Percentiles rank a stretch among this genome's conserved stretches.
Conservation (phyloP, 164 flowering plant species). For the Cinnamomum micranthum region DNA sequence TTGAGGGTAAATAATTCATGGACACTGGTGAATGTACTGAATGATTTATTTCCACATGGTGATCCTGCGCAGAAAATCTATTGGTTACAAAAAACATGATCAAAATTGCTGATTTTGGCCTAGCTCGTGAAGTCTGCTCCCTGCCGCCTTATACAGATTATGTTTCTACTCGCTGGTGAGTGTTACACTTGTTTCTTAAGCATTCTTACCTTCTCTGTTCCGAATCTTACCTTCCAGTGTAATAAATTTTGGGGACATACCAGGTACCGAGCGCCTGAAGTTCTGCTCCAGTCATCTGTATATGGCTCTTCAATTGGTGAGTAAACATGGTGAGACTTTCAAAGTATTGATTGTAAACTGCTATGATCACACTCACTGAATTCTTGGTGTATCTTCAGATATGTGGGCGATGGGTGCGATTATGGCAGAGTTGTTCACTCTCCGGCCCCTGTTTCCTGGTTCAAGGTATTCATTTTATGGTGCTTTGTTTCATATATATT, state of each 20-base stretch:
- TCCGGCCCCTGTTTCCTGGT: constrained; percentile 91
- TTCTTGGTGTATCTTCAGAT: constrained; percentile 35
- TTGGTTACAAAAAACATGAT: constrained; percentile 66
- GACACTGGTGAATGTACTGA: neutral
- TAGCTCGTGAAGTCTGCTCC: constrained; percentile 88
- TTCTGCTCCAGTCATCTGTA: constrained; percentile 71
- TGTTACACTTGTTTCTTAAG: neutral
- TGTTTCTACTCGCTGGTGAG: constrained; percentile 78
- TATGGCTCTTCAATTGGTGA: constrained; percentile 88
- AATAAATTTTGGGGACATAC: constrained; percentile 4
- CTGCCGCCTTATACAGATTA: constrained; percentile 88
- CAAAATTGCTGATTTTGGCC: constrained; percentile 96
- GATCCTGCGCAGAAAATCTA: constrained; percentile 56
- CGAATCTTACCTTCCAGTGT: no score
- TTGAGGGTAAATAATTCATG: neutral
- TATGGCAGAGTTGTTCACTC: constrained; percentile 88
- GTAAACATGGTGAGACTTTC: constrained; percentile 12
- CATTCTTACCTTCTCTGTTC: neutral
- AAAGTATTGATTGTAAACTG: neutral
- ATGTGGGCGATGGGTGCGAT: constrained; percentile 99
- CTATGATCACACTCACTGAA: neutral
- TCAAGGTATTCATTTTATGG: constrained; percentile 41
- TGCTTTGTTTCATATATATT: neutral
- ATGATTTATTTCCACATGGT: neutral
- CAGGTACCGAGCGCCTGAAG: constrained; percentile 99